A percentile compares a stretch with the other conserved stretches of the same genome.
phyloP scores from a whole-genome alignment of 2,329 filamentous ascomycete species.

The Penicillium paneum region DNA sequence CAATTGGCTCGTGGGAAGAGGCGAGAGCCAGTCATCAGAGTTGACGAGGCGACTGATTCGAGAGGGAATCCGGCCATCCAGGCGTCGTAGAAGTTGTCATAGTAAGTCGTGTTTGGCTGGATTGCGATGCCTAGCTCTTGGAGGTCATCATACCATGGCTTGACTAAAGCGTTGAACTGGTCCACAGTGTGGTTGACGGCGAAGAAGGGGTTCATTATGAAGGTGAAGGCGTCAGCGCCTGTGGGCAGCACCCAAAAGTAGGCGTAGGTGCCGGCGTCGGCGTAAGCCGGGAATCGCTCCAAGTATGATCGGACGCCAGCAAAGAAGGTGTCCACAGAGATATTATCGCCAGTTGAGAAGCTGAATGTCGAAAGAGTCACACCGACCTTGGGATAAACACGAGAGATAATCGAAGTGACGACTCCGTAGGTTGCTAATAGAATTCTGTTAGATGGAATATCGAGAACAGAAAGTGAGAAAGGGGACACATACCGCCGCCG shows the following conservation, averaged over 20 bases:
- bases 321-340: conserved; percentile 30
- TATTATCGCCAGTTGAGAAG: conserved; percentile 23
- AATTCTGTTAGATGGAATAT: not conserved
- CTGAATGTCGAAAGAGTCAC: conserved; percentile 29
- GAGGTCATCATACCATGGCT: conserved; percentile 29
- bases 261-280: conserved; percentile 32
- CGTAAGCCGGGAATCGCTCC: conserved; percentile 23
- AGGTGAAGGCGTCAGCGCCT: conserved; percentile 28
- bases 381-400: conserved; percentile 26
- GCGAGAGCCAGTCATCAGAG: conserved; percentile 29
- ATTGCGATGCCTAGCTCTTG: conserved; percentile 23
- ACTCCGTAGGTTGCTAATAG: conserved; percentile 30
- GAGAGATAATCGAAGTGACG: conserved; percentile 29
- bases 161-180: conserved; percentile 25
- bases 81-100: conserved; percentile 28
- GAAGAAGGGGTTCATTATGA: conserved; percentile 31
- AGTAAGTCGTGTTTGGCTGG: conserved; percentile 26
- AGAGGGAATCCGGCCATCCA: conserved; percentile 30
- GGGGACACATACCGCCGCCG: not conserved
- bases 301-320: conserved; percentile 28
- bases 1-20: conserved; percentile 38
- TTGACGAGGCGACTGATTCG: conserved; percentile 19
- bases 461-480: not conserved
- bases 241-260: conserved; percentile 32
- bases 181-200: conserved; percentile 28